Base-by-base conservation (phyloP, 2,329 filamentous ascomycete species). In the Lasiodiplodia theobromae region DNA sequence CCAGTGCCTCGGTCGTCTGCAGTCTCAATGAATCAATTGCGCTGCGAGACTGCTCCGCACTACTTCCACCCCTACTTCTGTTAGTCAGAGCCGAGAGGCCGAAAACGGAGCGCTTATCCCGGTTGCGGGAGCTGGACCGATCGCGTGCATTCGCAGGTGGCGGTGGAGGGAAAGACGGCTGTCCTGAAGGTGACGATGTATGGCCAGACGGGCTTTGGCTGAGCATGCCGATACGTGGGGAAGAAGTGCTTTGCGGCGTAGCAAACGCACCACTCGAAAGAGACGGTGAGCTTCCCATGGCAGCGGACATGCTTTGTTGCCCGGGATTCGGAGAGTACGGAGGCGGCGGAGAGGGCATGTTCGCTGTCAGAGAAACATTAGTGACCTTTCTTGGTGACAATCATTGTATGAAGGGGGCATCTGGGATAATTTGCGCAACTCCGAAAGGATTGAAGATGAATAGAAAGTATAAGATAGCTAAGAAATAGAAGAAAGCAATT, bases 271-370 rank as follows among this genome's bases (percentile, higher is more conserved):
- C 72, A 58, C 72, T 73, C 4, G 81, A 76, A 37, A 77, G 62
- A 69, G 81, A 73, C n/a, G 80, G 80, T 2, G 78, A 76, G 40
- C 40, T 40, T 49, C 52, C 49, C 34, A 66, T 66, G 7, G 64
- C 52, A 57, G 80, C 78, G 2, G 77, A 74, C 31, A 76, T 71
- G 70, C 73, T 66, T 62, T 80, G 78, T 68, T 80, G 79, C 38
- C 77, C 77, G 65, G 80, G 81, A n/a, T 77, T 80, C 18, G 83
- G 82, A 53, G 82, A 82, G 72, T 85, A 85, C 23, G 83, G 83
- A 21, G 83, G 83, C 49, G 83, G 83, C 44, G 83, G 83, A 58
- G 83, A 84, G 51, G 83, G 83, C 82, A 84, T 82, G 40, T 80
- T 77, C 67, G 81, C 83, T 84, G 52, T 40, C 12, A 74, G 38